Base-by-base conservation (phyloP, 2,329 filamentous ascomycete genomes). In the Alternaria sp. region DNA sequence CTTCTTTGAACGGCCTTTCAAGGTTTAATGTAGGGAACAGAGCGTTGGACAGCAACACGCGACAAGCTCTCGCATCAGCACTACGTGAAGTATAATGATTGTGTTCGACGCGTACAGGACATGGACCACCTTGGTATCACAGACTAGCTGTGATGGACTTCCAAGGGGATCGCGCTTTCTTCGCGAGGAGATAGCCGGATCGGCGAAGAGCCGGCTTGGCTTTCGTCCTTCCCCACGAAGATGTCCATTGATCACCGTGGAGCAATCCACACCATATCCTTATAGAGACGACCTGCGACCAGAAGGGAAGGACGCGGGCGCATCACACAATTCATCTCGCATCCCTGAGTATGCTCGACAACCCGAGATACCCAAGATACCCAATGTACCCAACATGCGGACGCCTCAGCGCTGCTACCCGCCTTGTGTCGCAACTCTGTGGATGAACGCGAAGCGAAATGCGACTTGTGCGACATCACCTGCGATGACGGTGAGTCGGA, bases 401-500 rank as follows among this genome's bases (percentile, higher is more conserved):
- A 30, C 40, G 54, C 55, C 62, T 19, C 54, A 26, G 36, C 55
- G 50, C 50, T 50, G n/a, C 30, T 46, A 51, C 36, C 56, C 52
- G 59, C 59, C 44, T 64, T 67, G 61, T 67, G 54, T 68, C 59
- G 54, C 50, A 43, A 57, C 46, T 28, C 19, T 32, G 58, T 51
- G 43, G 50, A 56, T 66, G 63, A 62, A 60, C 43, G 59, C 59
- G 59, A 55, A 46, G 32, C 52, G 13, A 59, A 17, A n/a, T 54
- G n/a, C 55, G 47, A 61, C 61, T 46, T 64, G 66, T 69, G 64
- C 36, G 30, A 69, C 62, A 58, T 54, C 57, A 59, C 58, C 46
- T 65, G 46, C 23, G 44, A 10, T 61, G 50, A 40, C 56, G 47
- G 62, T 61, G 54, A 57, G 43, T 65, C 51, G 40, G 52, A 44